Evolutionary conservation across 2,329 filamentous ascomycete species (phyloP), one percentile per base, ranked within the genome.

Genomic region (Fusarium pseudonygamai): DNA sequence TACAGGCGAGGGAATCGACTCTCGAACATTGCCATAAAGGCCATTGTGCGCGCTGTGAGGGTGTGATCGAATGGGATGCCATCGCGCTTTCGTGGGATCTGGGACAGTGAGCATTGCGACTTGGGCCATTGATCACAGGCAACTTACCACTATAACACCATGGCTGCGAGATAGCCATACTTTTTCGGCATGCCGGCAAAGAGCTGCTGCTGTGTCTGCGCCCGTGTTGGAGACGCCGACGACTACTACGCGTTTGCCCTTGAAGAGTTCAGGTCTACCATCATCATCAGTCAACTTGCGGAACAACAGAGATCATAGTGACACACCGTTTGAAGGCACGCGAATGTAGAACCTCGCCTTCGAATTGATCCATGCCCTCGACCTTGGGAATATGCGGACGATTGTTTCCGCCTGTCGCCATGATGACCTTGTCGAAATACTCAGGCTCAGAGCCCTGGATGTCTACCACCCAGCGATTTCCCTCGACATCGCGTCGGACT

Each of bases 131-230:
- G 22, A 15, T 7, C 75, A 11, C 20, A 2, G 20, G 9, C 3
- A 74, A 58, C 78, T 75, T 53, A 85, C 79, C 20, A 85, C 75
- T 39, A 82, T 60, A 4, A 77, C 75, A 7, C 84, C 84, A 5
- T 81, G 80, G 0, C 81, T 81, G 45, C 85, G 84, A 14, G 84
- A 83, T 15, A 85, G 71, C 75, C 83, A 86, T 7, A 85, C 78
- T 42, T 84, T 81, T 8, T 79, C 73, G 2, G 82, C 82, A 13
- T 81, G 75, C 0, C 78, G 77, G 1, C 80, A 74, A 10, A 86
- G 76, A 10, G 77, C 76, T 4, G 81, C 65, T 18, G 77, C 77
- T 0, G 77, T 78, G 30, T 80, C 79, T 24, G 73, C 77, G 4
- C 75, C 76, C 2, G 83, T 85, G 50, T 82, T 83, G 22, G 82